phyloP scores from a whole-genome alignment of 2,329 filamentous ascomycete genomes.

The Fusarium nurragi region DNA sequence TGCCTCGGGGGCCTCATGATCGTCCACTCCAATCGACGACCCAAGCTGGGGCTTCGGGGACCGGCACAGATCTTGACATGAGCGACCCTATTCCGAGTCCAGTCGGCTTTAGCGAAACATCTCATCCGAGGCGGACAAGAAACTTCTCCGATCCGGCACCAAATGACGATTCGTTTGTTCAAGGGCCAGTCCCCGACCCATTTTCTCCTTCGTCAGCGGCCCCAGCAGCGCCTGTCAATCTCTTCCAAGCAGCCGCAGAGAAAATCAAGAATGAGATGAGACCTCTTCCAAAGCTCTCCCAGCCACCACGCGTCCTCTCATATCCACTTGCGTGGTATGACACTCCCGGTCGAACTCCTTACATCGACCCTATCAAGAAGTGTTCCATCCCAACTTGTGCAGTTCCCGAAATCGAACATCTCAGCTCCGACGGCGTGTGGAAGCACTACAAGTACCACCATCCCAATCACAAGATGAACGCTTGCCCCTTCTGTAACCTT shows the following conservation, averaged over 20 bases:
- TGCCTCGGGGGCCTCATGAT: too few species aligned
- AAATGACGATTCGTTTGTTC: not conserved
- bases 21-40: too few species aligned
- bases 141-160: not conserved
- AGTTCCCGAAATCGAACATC: not conserved
- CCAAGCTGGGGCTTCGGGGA: too few species aligned
- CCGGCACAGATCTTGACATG: too few species aligned
- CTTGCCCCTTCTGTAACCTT: constrained; percentile 34
- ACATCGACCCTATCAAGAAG: constrained; percentile 9
- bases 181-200: not conserved
- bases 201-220: not conserved
- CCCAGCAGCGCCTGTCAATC: not conserved
- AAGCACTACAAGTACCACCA: constrained; percentile 25
- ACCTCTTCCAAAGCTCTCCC: not conserved
- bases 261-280: not conserved
- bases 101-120: too few species aligned
- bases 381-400: constrained; percentile 15
- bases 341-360: not conserved
- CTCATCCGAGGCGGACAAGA: too few species aligned
- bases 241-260: not conserved
- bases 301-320: constrained; percentile 18
- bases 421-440: constrained; percentile 19
- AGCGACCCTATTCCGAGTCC: too few species aligned
- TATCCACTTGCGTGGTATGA: constrained; percentile 34
- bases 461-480: not conserved